Conservation (phyloP, 2,329 filamentous ascomycete genomes). For the Berkeleyomyces basicola region DNA sequence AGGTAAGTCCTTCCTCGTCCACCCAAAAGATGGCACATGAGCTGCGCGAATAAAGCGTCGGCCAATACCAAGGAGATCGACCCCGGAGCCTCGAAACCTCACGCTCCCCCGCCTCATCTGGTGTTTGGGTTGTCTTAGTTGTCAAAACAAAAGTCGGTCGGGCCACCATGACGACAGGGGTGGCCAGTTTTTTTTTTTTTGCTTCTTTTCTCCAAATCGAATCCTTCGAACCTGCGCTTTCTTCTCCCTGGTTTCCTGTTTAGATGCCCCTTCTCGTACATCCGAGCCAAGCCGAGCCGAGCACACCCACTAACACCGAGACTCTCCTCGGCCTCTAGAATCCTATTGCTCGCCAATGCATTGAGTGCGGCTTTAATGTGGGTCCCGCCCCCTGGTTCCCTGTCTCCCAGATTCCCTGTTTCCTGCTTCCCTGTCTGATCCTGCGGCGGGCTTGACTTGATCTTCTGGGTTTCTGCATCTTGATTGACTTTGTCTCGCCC, state of each 20-base stretch:
- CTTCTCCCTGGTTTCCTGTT: not conserved
- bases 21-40: not conserved
- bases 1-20: not conserved
- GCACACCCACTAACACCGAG: conserved; percentile 1
- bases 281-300: conserved; percentile 10
- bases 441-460: not conserved
- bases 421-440: not conserved
- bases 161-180: not conserved
- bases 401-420: not conserved
- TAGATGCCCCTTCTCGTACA: not conserved
- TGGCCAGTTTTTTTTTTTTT: not conserved
- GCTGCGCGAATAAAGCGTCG: not conserved
- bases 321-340: not conserved
- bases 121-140: not conserved
- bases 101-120: not conserved
- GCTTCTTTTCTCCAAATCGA: not conserved
- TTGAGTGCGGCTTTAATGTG: conserved; percentile 72
- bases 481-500: too few relatives aligned
- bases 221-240: not conserved
- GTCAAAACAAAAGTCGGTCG: conserved; percentile 2
- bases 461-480: too few relatives aligned
- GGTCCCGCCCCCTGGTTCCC: conserved; percentile 19
- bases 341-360: conserved; percentile 42
- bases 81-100: not conserved
- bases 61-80: not conserved